Evolutionary conservation across 805 yeast genomes (phyloP).

Genomic region (Kazachstania martiniae): DNA sequence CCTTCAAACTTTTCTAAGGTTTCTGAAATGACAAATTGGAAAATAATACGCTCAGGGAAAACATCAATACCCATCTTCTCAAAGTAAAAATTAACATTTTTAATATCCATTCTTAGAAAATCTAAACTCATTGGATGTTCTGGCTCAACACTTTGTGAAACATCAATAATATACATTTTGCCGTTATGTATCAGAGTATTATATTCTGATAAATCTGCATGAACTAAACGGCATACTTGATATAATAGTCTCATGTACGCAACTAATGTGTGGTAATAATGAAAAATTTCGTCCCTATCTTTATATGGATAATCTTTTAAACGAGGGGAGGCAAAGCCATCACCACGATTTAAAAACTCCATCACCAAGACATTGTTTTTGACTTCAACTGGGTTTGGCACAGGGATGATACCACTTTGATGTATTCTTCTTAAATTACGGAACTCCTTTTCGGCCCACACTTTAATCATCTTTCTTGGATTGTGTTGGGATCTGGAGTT

Average conservation of each 20-base stretch:
- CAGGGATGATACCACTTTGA: constrained; percentile 65
- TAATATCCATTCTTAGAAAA: constrained; percentile 93
- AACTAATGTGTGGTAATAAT: constrained; percentile 67
- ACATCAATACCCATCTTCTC: constrained; percentile 60
- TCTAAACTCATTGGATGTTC: constrained; percentile 96
- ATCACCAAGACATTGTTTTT: constrained; percentile 86
- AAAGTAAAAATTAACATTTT: constrained; percentile 86
- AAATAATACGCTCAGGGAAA: constrained; percentile 72
- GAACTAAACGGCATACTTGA: constrained; percentile 81
- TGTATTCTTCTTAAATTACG: constrained; percentile 79
- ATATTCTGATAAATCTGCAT: constrained; percentile 94
- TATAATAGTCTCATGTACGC: constrained; percentile 80
- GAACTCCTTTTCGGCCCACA: constrained; percentile 98
- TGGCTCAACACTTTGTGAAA: constrained; percentile 94
- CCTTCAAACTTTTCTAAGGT: constrained; percentile 32
- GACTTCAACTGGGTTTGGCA: constrained; percentile 85
- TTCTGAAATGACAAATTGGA: constrained; percentile 59
- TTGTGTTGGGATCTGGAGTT: constrained; percentile 78
- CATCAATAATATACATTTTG: constrained; percentile 81
- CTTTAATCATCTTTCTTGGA: constrained; percentile 93
- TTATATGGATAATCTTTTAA: constrained; percentile 72
- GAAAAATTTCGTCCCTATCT: constrained; percentile 51
- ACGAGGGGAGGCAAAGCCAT: constrained; percentile 85
- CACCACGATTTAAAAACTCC: constrained; percentile 74
- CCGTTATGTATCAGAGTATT: constrained; percentile 78